Evolutionary conservation across 768 basidiomycete genomes (phyloP), one percentile per base, ranked within the genome.

Genomic region (Boletus vermiculosoides): DNA sequence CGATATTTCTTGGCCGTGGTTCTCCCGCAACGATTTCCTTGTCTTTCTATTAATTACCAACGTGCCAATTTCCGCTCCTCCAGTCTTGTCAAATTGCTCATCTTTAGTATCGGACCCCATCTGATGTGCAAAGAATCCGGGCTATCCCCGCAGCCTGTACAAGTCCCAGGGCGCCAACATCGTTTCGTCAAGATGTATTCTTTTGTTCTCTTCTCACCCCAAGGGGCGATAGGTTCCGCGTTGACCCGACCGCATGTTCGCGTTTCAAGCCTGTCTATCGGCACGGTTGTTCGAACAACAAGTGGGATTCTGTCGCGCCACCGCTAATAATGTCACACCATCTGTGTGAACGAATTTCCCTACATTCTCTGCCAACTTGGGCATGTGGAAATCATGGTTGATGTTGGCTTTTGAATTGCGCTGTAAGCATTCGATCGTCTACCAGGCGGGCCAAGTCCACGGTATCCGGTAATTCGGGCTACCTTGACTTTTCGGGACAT

Each of bases 11-110:
- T n/a, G 28, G 23, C 41, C n/a, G 28, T 51, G n/a, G 20, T 46
- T 44, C 51, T 20, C 20, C 40, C 52, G 31, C 42, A 36, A 31
- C 15, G 23, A 36, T 25, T 37, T 37, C 34, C 25, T 11, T 37
- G 30, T 53, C 30, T 20, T 33, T 33, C 31, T 22, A 47, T 47
- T 34, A 49, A 54, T 54, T 28, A 30, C 50, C 10, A 54, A 54
- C 52, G 51, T 18, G 23, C 41, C 53, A 56, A 56, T 56, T 56
- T 55, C 55, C 55, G 55, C 23, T 9, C 31, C 16, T 34, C 31
- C 34, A 36, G 11, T 25, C 16, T 18, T 18, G 22, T 49, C 48
- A 36, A 36, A 49, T 49, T 11, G 20, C 20, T 49, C 22, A 49
- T 23, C 47, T 34, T 34, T 22, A 22, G 15, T 5, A 23, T 23